phyloP scores from a whole-genome alignment of 2,329 filamentous ascomycete species.

The Xylaria digitata region DNA sequence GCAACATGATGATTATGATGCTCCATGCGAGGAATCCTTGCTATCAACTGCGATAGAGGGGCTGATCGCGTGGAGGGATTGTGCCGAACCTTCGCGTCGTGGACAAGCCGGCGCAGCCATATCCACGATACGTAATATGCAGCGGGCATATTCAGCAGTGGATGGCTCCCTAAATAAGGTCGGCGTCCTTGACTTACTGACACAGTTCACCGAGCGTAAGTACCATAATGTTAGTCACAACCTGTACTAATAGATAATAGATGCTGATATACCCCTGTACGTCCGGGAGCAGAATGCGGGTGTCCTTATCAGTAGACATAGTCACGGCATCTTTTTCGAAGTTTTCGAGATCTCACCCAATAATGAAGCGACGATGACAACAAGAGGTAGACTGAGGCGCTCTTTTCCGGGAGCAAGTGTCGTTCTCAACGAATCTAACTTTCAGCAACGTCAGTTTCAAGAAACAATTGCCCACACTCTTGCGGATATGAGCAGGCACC shows the following conservation, averaged over 20 bases:
- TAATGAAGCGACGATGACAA: constrained; percentile 44
- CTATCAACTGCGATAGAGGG: constrained; percentile 13
- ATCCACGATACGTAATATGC: constrained; percentile 25
- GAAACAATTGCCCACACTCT: constrained; percentile 37
- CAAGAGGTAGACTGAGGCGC: constrained; percentile 46
- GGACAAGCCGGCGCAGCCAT: constrained; percentile 26
- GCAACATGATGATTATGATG: constrained; percentile 33
- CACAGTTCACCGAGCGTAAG: constrained; percentile 25
- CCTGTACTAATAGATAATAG: constrained; percentile 26
- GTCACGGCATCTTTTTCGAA: constrained; percentile 46
- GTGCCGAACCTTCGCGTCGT: not conserved
- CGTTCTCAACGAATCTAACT: constrained; percentile 4
- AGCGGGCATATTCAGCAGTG: constrained; percentile 7
- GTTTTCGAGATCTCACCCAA: constrained; percentile 51
- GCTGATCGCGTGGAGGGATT: constrained; percentile 18
- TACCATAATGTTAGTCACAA: not conserved
- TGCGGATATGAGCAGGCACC: constrained; percentile 39
- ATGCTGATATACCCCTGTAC: constrained; percentile 43
- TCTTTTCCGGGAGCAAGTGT: constrained; percentile 43
- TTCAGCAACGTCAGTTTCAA: constrained; percentile 34
- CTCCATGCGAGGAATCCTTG: constrained; percentile 15
- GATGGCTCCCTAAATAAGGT: constrained; percentile 15
- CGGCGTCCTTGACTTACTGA: constrained; percentile 10
- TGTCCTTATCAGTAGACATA: constrained; percentile 44
- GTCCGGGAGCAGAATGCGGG: constrained; percentile 53